These are phyloP conservation scores for Monilinia fructicola DNA, from an alignment of 2,329 filamentous ascomycete genomes.

Conservation along the genomic window DNA sequence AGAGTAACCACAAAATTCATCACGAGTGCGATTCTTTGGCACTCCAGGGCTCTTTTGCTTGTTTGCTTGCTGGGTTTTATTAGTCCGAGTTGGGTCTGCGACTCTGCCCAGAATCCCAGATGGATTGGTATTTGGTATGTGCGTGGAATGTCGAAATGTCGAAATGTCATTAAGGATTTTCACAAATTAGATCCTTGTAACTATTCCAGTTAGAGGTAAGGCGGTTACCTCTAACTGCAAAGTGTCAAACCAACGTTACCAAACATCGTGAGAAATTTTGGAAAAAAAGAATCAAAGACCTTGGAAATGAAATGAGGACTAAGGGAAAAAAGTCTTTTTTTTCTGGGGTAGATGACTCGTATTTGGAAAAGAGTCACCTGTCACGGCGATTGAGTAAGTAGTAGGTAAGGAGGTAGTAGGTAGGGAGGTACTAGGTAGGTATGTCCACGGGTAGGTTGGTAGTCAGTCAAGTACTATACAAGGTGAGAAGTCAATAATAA, in stretches of 20 bases:
- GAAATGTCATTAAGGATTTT: not conserved
- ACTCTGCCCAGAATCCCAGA: too few species aligned
- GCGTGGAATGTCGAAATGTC: constrained; percentile 6
- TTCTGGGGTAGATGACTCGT: constrained; percentile 19
- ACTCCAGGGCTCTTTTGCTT: too few species aligned
- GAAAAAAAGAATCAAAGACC: not conserved
- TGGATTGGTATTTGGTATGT: not conserved
- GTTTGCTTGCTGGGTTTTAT: too few species aligned
- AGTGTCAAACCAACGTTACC: constrained; percentile 1
- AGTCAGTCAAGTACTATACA: not conserved
- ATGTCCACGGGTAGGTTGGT: too few species aligned
- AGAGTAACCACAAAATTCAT: constrained; percentile 17
- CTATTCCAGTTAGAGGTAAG: constrained; percentile 3
- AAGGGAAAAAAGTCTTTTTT: constrained; percentile 3
- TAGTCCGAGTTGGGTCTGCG: too few species aligned
- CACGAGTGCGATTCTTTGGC: constrained; percentile 15
- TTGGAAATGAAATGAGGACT: not conserved
- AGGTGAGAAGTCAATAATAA: not conserved
- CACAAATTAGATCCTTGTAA: not conserved
- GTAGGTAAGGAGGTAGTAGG: not conserved
- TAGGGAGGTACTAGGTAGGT: too few species aligned
- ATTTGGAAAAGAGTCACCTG: constrained; percentile 21
- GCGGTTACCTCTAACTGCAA: constrained; percentile 24
- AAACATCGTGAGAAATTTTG: constrained; percentile 19
- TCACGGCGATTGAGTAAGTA: not conserved